A percentile compares a stretch with the other conserved stretches of the same genome.
phyloP scores from a whole-genome alignment of 352 stramenopile species.

The Plasmopara muralis region DNA sequence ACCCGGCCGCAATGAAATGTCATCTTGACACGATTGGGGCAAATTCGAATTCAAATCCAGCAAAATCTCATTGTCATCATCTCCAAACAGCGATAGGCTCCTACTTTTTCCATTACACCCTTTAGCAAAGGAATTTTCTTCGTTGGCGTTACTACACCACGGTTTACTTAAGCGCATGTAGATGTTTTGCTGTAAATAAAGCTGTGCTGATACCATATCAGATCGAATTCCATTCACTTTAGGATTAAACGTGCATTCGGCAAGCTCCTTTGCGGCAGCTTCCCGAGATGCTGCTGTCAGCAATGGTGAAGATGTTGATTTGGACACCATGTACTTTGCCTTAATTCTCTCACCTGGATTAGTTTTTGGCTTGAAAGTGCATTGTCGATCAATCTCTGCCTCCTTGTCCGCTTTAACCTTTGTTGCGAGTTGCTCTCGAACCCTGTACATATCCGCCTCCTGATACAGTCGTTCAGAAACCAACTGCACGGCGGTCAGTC shows the following conservation, averaged over 20 bases:
- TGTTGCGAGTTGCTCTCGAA: conserved; percentile 56
- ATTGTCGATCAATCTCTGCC: conserved; percentile 60
- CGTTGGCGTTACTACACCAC: conserved; percentile 24
- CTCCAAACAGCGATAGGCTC: conserved; percentile 27
- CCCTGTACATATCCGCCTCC: conserved; percentile 68
- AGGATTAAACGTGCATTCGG: conserved; percentile 72
- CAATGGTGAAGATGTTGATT: conserved; percentile 27
- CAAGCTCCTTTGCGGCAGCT: conserved; percentile 49
- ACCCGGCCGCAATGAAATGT: conserved; percentile 37
- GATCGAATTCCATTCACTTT: conserved; percentile 69
- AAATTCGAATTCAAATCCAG: conserved; percentile 19
- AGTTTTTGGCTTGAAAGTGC: conserved; percentile 66
- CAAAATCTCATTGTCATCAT: conserved; percentile 28
- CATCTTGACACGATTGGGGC: conserved; percentile 37
- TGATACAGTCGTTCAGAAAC: conserved; percentile 73
- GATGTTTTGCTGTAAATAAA: conserved; percentile 83
- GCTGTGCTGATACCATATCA: conserved; percentile 76
- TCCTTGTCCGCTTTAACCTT: conserved; percentile 65
- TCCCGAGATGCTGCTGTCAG: conserved; percentile 52
- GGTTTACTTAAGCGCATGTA: conserved; percentile 74
- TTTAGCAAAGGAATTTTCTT: conserved; percentile 16
- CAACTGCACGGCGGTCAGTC: conserved; percentile 21
- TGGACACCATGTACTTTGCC: conserved; percentile 69
- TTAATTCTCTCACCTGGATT: conserved; percentile 58
- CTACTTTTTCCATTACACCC: conserved; percentile 17